Conservation (phyloP, 1,284 basidiomycete species). For the Apiotrichum montevideense region DNA sequence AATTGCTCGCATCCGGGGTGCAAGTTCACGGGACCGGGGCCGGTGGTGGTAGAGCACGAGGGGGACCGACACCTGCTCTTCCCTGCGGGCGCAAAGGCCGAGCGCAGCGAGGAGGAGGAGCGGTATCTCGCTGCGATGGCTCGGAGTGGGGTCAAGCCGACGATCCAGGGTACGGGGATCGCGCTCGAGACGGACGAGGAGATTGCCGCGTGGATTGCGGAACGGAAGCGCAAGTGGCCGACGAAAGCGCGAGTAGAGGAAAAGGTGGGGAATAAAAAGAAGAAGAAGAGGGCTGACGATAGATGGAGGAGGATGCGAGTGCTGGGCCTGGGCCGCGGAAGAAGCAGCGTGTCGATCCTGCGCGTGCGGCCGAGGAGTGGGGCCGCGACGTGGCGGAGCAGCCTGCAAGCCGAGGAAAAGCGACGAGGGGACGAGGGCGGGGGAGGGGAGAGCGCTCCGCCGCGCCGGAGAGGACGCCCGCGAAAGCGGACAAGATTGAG, state of each 20-base stretch:
- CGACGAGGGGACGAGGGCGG: background rate
- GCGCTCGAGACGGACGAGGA: slow-evolving; percentile 72
- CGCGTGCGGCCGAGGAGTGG: slow-evolving; percentile 40
- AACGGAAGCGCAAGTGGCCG: slow-evolving; percentile 78
- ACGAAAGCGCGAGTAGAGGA: slow-evolving; percentile 62
- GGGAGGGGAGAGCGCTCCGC: background rate
- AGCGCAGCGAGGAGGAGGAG: slow-evolving; percentile 56
- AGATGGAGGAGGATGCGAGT: slow-evolving; percentile 61
- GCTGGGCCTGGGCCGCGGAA: slow-evolving; percentile 63
- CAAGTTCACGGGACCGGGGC: slow-evolving; percentile 64
- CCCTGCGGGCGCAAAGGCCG: slow-evolving; percentile 51
- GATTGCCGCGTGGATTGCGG: slow-evolving; percentile 75
- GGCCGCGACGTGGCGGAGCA: slow-evolving; percentile 21
- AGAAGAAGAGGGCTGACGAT: background rate
- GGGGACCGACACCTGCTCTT: slow-evolving; percentile 86
- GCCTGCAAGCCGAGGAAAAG: too few relatives aligned
- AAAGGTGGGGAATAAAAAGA: slow-evolving; percentile 49
- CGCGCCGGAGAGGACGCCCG: background rate
- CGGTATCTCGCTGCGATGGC: slow-evolving; percentile 60
- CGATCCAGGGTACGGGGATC: slow-evolving; percentile 74
- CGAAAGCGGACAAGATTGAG: too few relatives aligned
- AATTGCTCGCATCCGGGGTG: slow-evolving; percentile 64
- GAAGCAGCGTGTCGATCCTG: slow-evolving; percentile 26
- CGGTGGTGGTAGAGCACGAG: slow-evolving; percentile 72
- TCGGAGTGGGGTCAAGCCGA: slow-evolving; percentile 46